These are phyloP conservation scores for Eimeria tenella DNA, from an alignment of 169 alveolate species.

Conservation along the genomic window DNA sequence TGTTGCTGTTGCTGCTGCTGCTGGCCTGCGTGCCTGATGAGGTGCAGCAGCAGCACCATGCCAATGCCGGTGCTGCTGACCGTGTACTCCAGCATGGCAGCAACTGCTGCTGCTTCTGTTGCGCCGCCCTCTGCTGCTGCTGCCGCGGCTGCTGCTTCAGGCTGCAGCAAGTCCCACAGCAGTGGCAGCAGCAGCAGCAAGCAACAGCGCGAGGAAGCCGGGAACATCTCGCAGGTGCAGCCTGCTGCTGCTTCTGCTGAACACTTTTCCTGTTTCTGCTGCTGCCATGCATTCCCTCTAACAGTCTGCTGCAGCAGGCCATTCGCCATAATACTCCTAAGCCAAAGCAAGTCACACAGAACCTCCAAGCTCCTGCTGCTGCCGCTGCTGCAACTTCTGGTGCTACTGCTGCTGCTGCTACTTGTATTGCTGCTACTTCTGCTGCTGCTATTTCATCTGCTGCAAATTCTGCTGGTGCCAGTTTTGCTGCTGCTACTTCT, in stretches of 20 bases:
- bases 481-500: too few species aligned
- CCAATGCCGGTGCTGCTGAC: constrained; percentile 43
- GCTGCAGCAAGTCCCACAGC: constrained; percentile 17
- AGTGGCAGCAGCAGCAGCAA: constrained; percentile 17
- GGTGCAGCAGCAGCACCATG: constrained; percentile 38
- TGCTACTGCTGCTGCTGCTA: background rate
- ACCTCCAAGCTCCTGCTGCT: background rate
- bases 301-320: background rate
- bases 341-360: background rate
- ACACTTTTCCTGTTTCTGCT: background rate
- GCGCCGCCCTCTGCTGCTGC: background rate
- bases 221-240: background rate
- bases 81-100: background rate
- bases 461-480: too few species aligned
- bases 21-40: constrained; percentile 24
- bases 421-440: too few species aligned
- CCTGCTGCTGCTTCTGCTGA: background rate
- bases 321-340: background rate
- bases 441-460: too few species aligned
- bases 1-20: constrained; percentile 33
- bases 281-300: background rate
- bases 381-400: background rate
- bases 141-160: background rate
- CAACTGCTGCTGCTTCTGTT: background rate
- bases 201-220: background rate